These are phyloP conservation scores for Usnea hakonensis DNA, from an alignment of 495 filamentous ascomycete genomes.

Conservation along the genomic window DNA sequence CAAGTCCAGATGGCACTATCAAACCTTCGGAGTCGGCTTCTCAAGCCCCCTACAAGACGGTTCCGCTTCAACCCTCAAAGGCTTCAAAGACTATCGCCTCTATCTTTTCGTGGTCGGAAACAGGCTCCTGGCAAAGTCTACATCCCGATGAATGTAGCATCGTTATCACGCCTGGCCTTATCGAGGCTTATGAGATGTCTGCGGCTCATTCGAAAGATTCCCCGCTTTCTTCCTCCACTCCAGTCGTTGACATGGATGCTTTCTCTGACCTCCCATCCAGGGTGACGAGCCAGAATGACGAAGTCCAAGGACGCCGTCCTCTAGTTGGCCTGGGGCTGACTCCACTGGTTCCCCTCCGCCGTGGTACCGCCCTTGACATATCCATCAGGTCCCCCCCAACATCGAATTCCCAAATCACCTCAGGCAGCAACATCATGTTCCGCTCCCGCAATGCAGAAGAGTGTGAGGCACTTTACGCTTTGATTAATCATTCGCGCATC, in stretches of 20 bases:
- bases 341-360: conserved; percentile 76
- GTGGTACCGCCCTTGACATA: conserved; percentile 86
- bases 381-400: conserved; percentile 80
- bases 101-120: conserved; percentile 79
- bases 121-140: conserved; percentile 72
- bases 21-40: conserved; percentile 72
- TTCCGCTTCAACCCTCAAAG: conserved; percentile 48
- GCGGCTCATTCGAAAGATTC: conserved; percentile 36
- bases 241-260: conserved; percentile 16
- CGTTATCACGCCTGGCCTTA: conserved; percentile 70
- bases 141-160: conserved; percentile 70
- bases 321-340: conserved; percentile 77
- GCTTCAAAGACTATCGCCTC: conserved; percentile 61
- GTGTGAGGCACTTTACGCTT: conserved; percentile 68
- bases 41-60: conserved; percentile 52
- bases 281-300: conserved; percentile 33
- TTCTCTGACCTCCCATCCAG: conserved; percentile 28
- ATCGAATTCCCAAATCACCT: conserved; percentile 58
- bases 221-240: conserved; percentile 20
- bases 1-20: conserved; percentile 45
- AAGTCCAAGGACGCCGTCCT: conserved; percentile 44
- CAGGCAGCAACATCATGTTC: conserved; percentile 75
- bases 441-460: conserved; percentile 71
- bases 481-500: conserved; percentile 75
- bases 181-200: conserved; percentile 70